phyloP scores from a whole-genome alignment of 2,329 filamentous ascomycete genomes.

The Monosporascus cannonballus region DNA sequence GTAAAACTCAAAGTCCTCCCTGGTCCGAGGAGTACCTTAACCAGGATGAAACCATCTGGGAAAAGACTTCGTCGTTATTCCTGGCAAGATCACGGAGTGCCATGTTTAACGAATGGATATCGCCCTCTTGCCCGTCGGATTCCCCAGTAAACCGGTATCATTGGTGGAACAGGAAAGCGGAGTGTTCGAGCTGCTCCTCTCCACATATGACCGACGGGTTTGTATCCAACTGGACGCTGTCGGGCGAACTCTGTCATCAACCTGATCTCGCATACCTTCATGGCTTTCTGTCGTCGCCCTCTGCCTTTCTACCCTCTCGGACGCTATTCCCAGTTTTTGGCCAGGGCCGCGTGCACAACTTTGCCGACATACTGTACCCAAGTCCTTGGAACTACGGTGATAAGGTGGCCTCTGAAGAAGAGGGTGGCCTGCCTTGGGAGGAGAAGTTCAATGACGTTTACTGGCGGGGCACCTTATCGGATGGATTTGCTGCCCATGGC shows the following conservation, averaged over 20 bases:
- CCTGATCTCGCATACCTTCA: constrained; percentile 42
- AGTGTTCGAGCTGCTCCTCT: constrained; percentile 26
- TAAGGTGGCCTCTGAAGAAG: constrained; percentile 32
- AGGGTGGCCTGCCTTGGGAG: constrained; percentile 37
- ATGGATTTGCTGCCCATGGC: constrained; percentile 40
- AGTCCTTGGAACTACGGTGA: constrained; percentile 33
- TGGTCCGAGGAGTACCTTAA: constrained; percentile 18
- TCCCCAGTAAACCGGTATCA: constrained; percentile 34
- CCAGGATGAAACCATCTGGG: constrained; percentile 18
- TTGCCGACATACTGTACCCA: constrained; percentile 45
- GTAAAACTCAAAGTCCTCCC: constrained; percentile 12
- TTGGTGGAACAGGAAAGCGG: constrained; percentile 33
- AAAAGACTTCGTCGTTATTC: constrained; percentile 18
- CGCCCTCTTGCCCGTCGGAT: constrained; percentile 37
- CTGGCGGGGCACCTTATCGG: constrained; percentile 49
- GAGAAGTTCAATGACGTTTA: constrained; percentile 43
- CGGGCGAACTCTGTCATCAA: constrained; percentile 44
- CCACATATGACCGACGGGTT: constrained; percentile 35
- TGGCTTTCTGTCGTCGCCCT: constrained; percentile 44
- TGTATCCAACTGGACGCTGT: constrained; percentile 34
- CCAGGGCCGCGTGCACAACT: constrained; percentile 47
- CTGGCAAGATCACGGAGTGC: constrained; percentile 18
- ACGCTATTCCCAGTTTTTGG: constrained; percentile 49
- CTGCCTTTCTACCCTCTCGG: constrained; percentile 34
- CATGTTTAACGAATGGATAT: constrained; percentile 31